Base-by-base conservation (phyloP, 129 eudicot species). In the Pulicaria dysenterica region DNA sequence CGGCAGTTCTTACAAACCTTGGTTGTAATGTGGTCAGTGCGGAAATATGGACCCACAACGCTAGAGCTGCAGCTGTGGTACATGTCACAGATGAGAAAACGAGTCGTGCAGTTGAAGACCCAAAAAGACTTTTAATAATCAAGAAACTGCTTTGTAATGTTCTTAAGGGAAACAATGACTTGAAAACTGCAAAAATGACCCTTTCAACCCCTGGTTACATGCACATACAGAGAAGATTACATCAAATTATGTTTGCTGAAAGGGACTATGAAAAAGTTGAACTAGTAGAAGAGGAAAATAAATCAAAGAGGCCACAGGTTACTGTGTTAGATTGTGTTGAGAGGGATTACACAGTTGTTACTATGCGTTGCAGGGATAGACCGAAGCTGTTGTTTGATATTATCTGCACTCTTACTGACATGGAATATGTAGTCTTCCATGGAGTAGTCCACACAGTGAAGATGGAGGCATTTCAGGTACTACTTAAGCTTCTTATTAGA, bases 31-130 rank as follows among this genome's bases (percentile, higher is more conserved):
- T 92, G 59, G 98, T 89, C 16, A 87, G 89, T 79, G 98, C 98
- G 38, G 98, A 89, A 82, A 89, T 92, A 74, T 92, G 98, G 98
- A 89, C 98, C 3, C 98, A 92, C 74, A 92, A 89, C 75, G 82
- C 86, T 36, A 77, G 96, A 76, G 98, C 98, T 53, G 98, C 98
- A 67, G 96, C 98, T 5, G 96, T 92, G 31, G 96, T 92, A 37
- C 86, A 86, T 44, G 98, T 92, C 6, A 83, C 91, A 4, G 96
- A 92, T 79, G 82, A 73, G 16, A 53, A 80, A 41, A 79, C 84
- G 3, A 84, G 86, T 37, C 50, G 76, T 66, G 94, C 98, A 16
- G 81, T 92, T 63, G 77, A 87, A 59, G 98, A 92, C 66, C 89
- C 88, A 10, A 88, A 85, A 51, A 80, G 89, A 68, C 91, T 92